Evolutionary conservation across 495 filamentous ascomycete species (phyloP), one percentile per base, ranked within the genome.

Genomic region (Astrothelium subdiscretum): DNA sequence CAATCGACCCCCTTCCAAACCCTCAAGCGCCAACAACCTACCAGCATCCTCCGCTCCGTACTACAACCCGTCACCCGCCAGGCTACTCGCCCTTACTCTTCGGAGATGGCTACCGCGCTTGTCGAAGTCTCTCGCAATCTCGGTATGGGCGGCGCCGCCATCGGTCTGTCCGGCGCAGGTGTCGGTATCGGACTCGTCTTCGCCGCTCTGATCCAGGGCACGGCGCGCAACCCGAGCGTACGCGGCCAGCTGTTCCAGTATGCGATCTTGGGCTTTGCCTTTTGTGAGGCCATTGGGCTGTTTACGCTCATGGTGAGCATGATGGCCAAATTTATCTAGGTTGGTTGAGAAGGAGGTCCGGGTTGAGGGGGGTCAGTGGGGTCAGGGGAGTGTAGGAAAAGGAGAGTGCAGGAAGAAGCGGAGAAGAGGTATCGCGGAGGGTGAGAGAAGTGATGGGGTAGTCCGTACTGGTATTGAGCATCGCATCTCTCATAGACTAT

Each of bases 171-270:
- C 58, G 58, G 58, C 31, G 38, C 58, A 0, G 35, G 59, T 29
- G 87, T 90, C 79, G 88, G 89, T 88, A 91, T 92, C 80, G 88
- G 88, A 81, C 83, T 89, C 75, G 89, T 94, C 75, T 94, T 94
- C 85, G 88, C 85, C 71, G 83, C 88, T 70, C 87, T 94, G 75
- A 82, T 94, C 71, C 82, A 85, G 76, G 84, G 82, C 75, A 87
- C 90, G 69, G 88, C 89, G 78, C 88, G 89, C 80, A 94, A 94
- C 87, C 88, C 88, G 69, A 85, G 85, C 69, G 85, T 94, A 81
- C 85, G 88, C 78, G 88, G 87, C 72, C 88, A 92, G 81, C 87
- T 94, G 69, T 94, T 94, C 87, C 85, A 87, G 66, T 91, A 94
- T 80, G 89, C 89, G 82, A 91, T 94, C 87, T 79, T 94, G 72